Base-by-base conservation (phyloP, 2,329 filamentous ascomycete genomes). In the Colletotrichum sansevieriae region DNA sequence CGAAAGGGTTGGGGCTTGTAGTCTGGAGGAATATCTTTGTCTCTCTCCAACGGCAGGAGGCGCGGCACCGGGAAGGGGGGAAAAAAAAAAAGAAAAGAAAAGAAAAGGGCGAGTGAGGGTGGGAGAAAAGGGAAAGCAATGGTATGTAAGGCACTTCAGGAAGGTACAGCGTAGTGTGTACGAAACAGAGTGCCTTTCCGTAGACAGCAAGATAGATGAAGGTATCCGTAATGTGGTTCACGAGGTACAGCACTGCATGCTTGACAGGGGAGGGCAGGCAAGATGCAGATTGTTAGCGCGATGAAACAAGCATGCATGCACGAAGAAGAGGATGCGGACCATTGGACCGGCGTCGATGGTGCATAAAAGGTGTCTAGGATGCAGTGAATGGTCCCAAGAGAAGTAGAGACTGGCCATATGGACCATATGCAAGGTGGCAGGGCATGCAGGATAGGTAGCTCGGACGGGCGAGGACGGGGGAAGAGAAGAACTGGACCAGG, bases 291-390 rank as follows among this genome's bases (percentile, higher is more conserved):
- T 22, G 46, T 52, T 65, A 60, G 65, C 55, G 62, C 46, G 65
- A 68, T 68, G 62, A 68, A 68, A 68, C 65, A 56, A 65, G 65
- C 37, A 47, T 60, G 65, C 61, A 68, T 68, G 65, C 62, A 56
- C 55, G 33, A 55, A 39, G 41, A 22, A 37, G 33, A 49, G 62
- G 41, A 65, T 60, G 60, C 49, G 62, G 62, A 51, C 55, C 62
- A 65, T 60, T 68, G 65, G 65, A 68, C 56, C 62, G 55, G 61
- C 62, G 65, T 47, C 47, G 18, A 49, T 65, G 62, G 54, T 59
- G 55, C 54, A 51, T 44, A 35, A 25, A 18, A 46, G 52, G 29
- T 54, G 54, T 64, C 60, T 46, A 58, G 52, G 60, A 58, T 68
- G 46, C 37, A 52, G 51, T 47, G 37, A 39, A 46, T 57, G 61